phyloP scores from a whole-genome alignment of 2,329 filamentous ascomycete genomes.

The Leptodontidium sp. region DNA sequence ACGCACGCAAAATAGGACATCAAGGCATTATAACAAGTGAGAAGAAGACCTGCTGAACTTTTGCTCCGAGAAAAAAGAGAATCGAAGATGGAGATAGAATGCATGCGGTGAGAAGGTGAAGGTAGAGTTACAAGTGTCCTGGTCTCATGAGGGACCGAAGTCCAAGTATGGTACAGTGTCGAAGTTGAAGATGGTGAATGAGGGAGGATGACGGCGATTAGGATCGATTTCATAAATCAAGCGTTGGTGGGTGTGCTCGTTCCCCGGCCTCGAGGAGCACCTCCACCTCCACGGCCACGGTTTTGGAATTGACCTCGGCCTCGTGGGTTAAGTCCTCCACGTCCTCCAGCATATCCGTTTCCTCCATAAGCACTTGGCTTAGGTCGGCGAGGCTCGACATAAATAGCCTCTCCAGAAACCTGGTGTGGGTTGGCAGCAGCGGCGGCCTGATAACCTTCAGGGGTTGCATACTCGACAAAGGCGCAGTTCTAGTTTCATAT shows the following conservation, averaged over 20 bases:
- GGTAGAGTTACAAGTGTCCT: slow-evolving; percentile 31
- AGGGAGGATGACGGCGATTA: slow-evolving; percentile 16
- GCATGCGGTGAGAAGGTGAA: slow-evolving; percentile 22
- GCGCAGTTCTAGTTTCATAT: slow-evolving; percentile 79
- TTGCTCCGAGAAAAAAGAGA: slow-evolving; percentile 27
- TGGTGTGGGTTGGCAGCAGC: slow-evolving; percentile 84
- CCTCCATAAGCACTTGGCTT: slow-evolving; percentile 76
- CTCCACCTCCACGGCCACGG: slow-evolving; percentile 33
- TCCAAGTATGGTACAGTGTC: slow-evolving; percentile 36
- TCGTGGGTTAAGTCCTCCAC: slow-evolving; percentile 67
- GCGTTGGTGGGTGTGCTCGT: slow-evolving; percentile 29
- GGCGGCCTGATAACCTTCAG: slow-evolving; percentile 84
- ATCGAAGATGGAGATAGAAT: slow-evolving; percentile 27
- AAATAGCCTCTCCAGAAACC: slow-evolving; percentile 82
- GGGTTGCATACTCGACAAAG: slow-evolving; percentile 90
- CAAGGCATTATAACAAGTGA: slow-evolving; percentile 29
- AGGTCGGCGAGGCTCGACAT: slow-evolving; percentile 87
- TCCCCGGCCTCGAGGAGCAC: slow-evolving; percentile 34
- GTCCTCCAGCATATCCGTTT: slow-evolving; percentile 68
- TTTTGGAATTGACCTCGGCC: slow-evolving; percentile 68
- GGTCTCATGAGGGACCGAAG: slow-evolving; percentile 24
- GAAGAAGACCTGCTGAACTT: slow-evolving; percentile 31
- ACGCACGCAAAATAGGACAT: slow-evolving; percentile 29
- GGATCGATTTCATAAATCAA: slow-evolving; percentile 24
- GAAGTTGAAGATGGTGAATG: slow-evolving; percentile 20